These are phyloP conservation scores for Russula virescens DNA, from an alignment of 768 basidiomycete genomes.

Conservation along the genomic window DNA sequence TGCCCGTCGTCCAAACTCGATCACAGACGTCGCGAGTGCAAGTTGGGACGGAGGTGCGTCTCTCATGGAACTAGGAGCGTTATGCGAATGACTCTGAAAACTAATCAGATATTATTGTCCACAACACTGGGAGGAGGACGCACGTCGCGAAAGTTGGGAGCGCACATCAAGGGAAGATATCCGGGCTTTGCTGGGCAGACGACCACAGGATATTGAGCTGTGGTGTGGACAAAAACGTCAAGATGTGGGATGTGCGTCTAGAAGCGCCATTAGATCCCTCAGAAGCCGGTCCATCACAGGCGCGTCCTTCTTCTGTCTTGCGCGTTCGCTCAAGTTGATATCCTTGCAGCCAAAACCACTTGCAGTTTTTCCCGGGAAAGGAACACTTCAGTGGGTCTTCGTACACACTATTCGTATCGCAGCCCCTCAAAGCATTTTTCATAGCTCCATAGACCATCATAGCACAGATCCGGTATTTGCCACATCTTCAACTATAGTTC, in stretches of 20 bases:
- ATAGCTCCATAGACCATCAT: conserved; percentile 91
- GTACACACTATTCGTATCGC: neutral
- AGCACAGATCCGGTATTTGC: conserved; percentile 85
- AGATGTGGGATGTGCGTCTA: conserved; percentile 62
- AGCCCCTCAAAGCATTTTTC: neutral
- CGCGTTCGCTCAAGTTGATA: neutral
- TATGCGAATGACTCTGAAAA: neutral
- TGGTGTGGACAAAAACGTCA: conserved; percentile 76
- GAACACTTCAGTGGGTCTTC: conserved; percentile 75
- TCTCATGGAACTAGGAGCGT: neutral
- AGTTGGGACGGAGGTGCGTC: conserved; percentile 91
- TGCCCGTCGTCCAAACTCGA: conserved; percentile 11
- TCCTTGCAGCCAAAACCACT: conserved; percentile 44
- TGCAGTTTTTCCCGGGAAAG: conserved; percentile 77
- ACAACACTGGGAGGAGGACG: conserved; percentile 62
- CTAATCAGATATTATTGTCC: conserved; percentile 70
- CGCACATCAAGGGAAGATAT: conserved; percentile 82
- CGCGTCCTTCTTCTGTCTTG: conserved; percentile 10
- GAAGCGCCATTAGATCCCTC: conserved; percentile 25
- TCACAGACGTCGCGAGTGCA: conserved; percentile 37
- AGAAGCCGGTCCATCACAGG: conserved; percentile 39
- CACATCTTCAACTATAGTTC: conserved; percentile 87
- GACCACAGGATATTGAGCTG: conserved; percentile 64
- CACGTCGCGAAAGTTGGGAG: conserved; percentile 51
- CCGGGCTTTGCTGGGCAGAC: conserved; percentile 71